These are phyloP conservation scores for Acrasis kona DNA, from an alignment of 78 protist genomes.

Conservation along the genomic window DNA sequence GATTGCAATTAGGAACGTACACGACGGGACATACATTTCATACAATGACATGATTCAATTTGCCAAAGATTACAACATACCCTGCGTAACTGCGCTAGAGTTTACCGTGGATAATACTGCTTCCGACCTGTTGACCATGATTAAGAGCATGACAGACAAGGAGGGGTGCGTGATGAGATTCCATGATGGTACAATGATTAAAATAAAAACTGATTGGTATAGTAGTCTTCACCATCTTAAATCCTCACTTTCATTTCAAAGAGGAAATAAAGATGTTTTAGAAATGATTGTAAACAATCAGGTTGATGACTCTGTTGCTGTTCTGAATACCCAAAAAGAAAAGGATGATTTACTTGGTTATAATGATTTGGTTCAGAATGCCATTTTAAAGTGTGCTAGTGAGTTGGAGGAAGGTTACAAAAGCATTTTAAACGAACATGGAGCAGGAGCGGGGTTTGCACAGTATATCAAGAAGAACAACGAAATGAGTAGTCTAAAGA, in stretches of 20 bases:
- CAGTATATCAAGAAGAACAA: too few relatives aligned
- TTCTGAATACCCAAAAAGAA: not conserved
- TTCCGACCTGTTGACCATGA: not conserved
- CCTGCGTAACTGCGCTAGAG: not conserved
- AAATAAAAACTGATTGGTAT: not conserved
- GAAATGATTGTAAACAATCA: not conserved
- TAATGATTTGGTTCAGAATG: not conserved
- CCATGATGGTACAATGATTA: not conserved
- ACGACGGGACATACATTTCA: not conserved
- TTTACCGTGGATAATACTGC: not conserved
- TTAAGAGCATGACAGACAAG: not conserved
- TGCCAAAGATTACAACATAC: not conserved
- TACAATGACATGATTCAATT: not conserved
- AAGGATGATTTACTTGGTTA: not conserved
- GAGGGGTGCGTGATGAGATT: not conserved
- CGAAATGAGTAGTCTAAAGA: too few relatives aligned
- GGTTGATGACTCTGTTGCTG: not conserved
- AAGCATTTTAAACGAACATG: too few relatives aligned
- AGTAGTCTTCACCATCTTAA: not conserved
- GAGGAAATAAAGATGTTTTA: not conserved
- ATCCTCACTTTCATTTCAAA: not conserved
- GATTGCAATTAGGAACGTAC: not conserved
- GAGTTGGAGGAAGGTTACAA: too few relatives aligned
- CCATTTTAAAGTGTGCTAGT: not conserved
- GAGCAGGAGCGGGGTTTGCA: too few relatives aligned